phyloP scores from a whole-genome alignment of 371 early-diverging fungal genomes.

The Circinella umbellata region DNA sequence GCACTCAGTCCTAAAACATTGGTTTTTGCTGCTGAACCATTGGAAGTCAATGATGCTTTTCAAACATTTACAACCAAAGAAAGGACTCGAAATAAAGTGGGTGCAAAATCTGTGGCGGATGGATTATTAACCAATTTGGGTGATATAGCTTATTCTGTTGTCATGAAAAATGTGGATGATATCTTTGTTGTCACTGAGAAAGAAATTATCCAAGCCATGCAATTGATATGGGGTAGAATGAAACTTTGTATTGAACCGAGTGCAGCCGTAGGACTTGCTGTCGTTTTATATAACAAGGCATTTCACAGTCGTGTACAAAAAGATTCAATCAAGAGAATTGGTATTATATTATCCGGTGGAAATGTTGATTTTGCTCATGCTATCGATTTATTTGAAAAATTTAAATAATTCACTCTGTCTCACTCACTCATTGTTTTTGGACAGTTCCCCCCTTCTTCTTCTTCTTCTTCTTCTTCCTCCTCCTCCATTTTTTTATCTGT shows the following conservation, averaged over 20 bases:
- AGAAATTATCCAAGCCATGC: conserved; percentile 55
- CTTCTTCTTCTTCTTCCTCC: too few relatives aligned
- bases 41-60: conserved; percentile 43
- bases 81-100: conserved; percentile 18
- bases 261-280: conserved; percentile 57
- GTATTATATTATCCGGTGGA: conserved; percentile 50
- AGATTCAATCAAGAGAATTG: conserved; percentile 30
- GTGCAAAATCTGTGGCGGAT: conserved; percentile 43
- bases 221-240: conserved; percentile 55
- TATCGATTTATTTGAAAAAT: conserved; percentile 25
- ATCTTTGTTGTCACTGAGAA: conserved; percentile 59
- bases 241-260: conserved; percentile 62
- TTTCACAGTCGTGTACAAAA: conserved; percentile 29
- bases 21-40: conserved; percentile 61
- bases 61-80: conserved; percentile 27
- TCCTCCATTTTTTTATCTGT: too few relatives aligned
- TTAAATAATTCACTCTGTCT: too few relatives aligned
- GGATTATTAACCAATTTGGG: conserved; percentile 50
- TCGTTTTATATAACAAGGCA: conserved; percentile 45
- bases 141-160: conserved; percentile 45
- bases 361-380: conserved; percentile 43
- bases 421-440: too few relatives aligned
- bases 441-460: too few relatives aligned
- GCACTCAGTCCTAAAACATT: conserved; percentile 33
- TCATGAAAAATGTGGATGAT: conserved; percentile 51